A percentile compares a stretch with the other conserved stretches of the same genome.
phyloP scores from a whole-genome alignment of 169 alveolate genomes.

The Hepatocystis sp. region DNA sequence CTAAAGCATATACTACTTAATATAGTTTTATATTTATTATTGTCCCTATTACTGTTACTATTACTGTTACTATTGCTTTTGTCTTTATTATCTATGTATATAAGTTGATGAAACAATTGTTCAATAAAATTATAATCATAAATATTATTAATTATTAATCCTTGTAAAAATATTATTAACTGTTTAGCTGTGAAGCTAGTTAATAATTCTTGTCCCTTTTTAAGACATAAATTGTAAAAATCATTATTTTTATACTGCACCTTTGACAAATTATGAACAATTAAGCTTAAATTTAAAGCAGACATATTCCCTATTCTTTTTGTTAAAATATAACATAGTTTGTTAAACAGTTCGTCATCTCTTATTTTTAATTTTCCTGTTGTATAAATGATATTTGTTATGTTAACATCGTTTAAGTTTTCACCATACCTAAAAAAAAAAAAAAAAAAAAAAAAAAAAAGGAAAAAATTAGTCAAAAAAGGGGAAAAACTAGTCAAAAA shows the following conservation, averaged over 20 bases:
- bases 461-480: no score
- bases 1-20: conserved; percentile 39
- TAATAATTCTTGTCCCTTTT: conserved; percentile 46
- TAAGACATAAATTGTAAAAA: conserved; percentile 19
- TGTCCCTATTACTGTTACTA: background rate
- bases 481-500: no score
- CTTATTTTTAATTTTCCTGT: conserved; percentile 34
- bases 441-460: background rate
- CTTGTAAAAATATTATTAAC: conserved; percentile 33
- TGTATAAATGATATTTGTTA: conserved; percentile 42
- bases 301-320: conserved; percentile 40
- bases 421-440: conserved; percentile 6
- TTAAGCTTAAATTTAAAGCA: conserved; percentile 43
- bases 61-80: background rate
- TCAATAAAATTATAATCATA: conserved; percentile 41
- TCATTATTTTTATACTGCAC: conserved; percentile 13
- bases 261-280: conserved; percentile 35
- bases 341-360: conserved; percentile 22
- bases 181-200: conserved; percentile 38
- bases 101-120: conserved; percentile 22
- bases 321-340: conserved; percentile 21
- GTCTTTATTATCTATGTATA: conserved; percentile 4
- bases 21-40: conserved; percentile 12
- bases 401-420: conserved; percentile 29
- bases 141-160: conserved; percentile 26